Evolutionary conservation across 2,329 filamentous ascomycete genomes (phyloP), one percentile per base, ranked within the genome.

Genomic region (Trichoderma breve): DNA sequence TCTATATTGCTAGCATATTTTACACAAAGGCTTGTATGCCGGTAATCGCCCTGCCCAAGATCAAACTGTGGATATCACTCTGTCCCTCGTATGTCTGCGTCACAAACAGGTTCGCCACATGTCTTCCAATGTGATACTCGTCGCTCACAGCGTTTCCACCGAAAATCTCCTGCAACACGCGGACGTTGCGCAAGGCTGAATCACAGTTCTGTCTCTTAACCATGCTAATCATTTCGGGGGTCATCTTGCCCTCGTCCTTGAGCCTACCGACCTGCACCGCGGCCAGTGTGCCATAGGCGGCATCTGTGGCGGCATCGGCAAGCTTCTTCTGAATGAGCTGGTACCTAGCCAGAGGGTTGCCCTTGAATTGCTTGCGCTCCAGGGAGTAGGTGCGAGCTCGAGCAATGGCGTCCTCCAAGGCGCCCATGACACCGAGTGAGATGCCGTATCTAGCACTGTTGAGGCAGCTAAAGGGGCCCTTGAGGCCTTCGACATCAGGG

Each of bases 141-240:
- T 99, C 96, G 79, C 94, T 97, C 64, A 96, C 94, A n/a, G 96
- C 96, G 79, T 99, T 99, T 34, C 96, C 96, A 72, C 96, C 96
- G 83, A 99, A 98, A 26, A 99, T 89, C 84, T 99, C 96, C 82
- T 99, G 96, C 73, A 99, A 85, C 79, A 87, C 85, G 75, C 96
- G 88, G 24, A 94, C 90, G 75, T 95, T 94, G 34, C 88, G 84
- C 77, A 99, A 84, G 18, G 96, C 96, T 67, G 91, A 86, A 82
- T 99, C 96, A 82, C 96, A 99, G 83, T 99, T 99, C 84, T 98
- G 95, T 76, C 96, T 88, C 88, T 99, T 99, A 80, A 98, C 91
- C 93, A 99, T 89, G 80, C 89, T 91, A 78, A 99, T 97, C 95
- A 98, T 98, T 85, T 99, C 96, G 7, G 96, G 95, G 3, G 92